Evolutionary conservation across 2,329 filamentous ascomycete genomes (phyloP).

Genomic region (Dactylellina parvicollis): DNA sequence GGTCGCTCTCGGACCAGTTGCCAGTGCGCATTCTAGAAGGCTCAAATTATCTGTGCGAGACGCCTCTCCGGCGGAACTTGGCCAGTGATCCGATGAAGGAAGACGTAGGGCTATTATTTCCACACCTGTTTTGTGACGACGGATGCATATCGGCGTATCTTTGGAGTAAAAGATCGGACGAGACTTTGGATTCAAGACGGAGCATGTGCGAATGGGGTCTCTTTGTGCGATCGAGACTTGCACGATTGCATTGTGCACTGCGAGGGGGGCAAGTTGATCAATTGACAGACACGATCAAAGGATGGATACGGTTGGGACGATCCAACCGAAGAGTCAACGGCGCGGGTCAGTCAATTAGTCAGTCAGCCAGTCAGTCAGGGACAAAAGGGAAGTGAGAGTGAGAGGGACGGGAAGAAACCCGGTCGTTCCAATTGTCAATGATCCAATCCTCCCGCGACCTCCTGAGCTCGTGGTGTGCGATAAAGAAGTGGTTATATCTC

Average conservation of each 20-base stretch:
- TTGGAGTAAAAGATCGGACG: not conserved
- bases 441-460: conserved; percentile 1
- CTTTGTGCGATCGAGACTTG: not conserved
- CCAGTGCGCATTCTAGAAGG: not conserved
- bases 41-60: not conserved
- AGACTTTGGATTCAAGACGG: not conserved
- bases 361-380: conserved; percentile 23
- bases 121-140: too few relatives aligned
- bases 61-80: not conserved
- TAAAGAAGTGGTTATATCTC: not conserved
- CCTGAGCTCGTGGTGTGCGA: conserved; percentile 10
- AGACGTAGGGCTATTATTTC: too few relatives aligned
- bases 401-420: conserved; percentile 32
- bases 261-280: too few relatives aligned
- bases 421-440: conserved; percentile 13
- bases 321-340: too few relatives aligned
- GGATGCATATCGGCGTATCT: too few relatives aligned
- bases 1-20: too few relatives aligned
- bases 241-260: too few relatives aligned
- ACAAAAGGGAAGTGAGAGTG: conserved; percentile 1
- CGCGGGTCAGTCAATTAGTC: too few relatives aligned
- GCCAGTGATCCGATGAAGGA: too few relatives aligned
- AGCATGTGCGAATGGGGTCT: not conserved
- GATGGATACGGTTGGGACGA: too few relatives aligned
- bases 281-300: too few relatives aligned